Evolutionary conservation across 805 yeast species (phyloP).

Genomic region (Lipomyces yamadae): DNA sequence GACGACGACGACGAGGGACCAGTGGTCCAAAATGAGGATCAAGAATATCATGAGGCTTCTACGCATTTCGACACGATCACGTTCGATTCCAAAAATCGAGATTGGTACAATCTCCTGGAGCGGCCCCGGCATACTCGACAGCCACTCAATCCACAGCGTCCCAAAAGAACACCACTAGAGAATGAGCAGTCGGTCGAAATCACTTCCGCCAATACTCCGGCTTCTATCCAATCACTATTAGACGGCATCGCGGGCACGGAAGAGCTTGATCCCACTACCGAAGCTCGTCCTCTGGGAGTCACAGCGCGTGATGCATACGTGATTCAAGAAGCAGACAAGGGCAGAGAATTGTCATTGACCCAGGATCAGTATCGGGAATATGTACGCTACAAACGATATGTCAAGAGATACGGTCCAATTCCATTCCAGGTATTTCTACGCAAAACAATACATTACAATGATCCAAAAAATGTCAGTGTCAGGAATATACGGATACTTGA

Average conservation of each 20-base stretch:
- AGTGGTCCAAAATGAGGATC: not conserved
- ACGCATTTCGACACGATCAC: not conserved
- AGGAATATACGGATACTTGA: conserved; percentile 1
- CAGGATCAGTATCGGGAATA: not conserved
- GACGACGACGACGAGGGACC: not conserved
- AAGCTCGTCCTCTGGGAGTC: not conserved
- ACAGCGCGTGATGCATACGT: not conserved
- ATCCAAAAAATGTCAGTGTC: not conserved
- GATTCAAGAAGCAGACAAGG: not conserved
- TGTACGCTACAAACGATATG: not conserved
- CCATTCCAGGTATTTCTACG: not conserved
- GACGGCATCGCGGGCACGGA: not conserved
- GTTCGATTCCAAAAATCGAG: not conserved
- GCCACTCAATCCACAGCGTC: not conserved
- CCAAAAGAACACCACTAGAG: not conserved
- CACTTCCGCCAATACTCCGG: not conserved
- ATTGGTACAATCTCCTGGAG: not conserved
- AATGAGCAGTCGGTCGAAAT: not conserved
- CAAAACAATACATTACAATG: not conserved
- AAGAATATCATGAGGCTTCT: not conserved
- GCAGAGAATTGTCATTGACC: not conserved
- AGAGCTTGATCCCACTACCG: not conserved
- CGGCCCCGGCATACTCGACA: not conserved
- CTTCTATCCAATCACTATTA: not conserved
- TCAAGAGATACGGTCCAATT: conserved; percentile 1